These are phyloP conservation scores for Halophytophthora batemanensis DNA, from an alignment of 352 stramenopile species.

Conservation along the genomic window DNA sequence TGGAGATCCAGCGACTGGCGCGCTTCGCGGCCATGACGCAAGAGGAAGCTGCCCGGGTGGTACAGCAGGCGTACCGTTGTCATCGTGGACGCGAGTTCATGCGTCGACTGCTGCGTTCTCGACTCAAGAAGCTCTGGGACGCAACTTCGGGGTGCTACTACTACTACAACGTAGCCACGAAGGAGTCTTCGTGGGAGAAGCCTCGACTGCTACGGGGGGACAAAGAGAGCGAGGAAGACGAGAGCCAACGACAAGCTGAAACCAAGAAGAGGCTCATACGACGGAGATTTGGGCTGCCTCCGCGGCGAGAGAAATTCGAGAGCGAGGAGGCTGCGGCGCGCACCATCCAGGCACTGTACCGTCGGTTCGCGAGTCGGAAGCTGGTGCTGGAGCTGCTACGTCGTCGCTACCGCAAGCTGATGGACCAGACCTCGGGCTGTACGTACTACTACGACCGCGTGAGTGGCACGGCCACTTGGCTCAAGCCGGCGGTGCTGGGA, in stretches of 20 bases:
- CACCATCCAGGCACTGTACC: constrained; percentile 62
- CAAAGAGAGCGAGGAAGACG: constrained; percentile 15
- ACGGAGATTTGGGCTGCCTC: constrained; percentile 7
- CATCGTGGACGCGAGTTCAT: constrained; percentile 39
- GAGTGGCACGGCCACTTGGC: constrained; percentile 41
- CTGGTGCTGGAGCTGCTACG: constrained; percentile 36
- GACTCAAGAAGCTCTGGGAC: constrained; percentile 62
- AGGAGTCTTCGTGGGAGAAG: constrained; percentile 68
- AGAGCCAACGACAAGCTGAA: not conserved
- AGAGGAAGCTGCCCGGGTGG: constrained; percentile 49
- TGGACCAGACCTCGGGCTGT: constrained; percentile 35
- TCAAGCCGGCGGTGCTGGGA: constrained; percentile 58
- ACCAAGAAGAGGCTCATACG: not conserved
- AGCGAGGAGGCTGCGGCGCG: constrained; percentile 36
- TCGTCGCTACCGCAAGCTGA: constrained; percentile 56
- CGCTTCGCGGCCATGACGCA: constrained; percentile 42
- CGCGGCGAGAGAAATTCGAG: constrained; percentile 32
- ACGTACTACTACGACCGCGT: constrained; percentile 74
- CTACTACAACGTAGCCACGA: constrained; percentile 75
- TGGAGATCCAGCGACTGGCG: constrained; percentile 54
- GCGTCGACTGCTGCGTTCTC: constrained; percentile 37
- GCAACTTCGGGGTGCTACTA: constrained; percentile 43
- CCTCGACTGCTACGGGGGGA: constrained; percentile 39
- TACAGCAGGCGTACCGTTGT: constrained; percentile 52
- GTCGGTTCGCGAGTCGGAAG: constrained; percentile 45